Conservation (phyloP, 805 yeast genomes). For the Ogataea parapolymorpha region DNA sequence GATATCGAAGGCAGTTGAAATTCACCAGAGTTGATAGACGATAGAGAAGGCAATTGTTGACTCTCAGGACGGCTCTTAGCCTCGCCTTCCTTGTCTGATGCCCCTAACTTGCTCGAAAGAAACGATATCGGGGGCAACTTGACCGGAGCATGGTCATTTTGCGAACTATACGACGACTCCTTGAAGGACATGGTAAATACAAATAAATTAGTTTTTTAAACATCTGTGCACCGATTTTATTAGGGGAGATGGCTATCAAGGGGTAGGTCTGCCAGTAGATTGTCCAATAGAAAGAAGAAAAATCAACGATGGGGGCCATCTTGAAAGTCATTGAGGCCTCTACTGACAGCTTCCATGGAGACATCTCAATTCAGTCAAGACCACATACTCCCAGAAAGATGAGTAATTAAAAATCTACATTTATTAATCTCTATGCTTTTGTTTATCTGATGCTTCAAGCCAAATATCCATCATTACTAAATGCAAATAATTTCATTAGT, state of each 20-base stretch:
- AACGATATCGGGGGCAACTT: constrained; percentile 29
- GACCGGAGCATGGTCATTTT: constrained; percentile 17
- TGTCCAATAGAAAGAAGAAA: no score
- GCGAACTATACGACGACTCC: constrained; percentile 4
- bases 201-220: constrained; percentile 1
- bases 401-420: background rate
- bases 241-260: no score
- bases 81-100: constrained; percentile 6
- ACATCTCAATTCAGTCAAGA: no score
- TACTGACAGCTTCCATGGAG: no score
- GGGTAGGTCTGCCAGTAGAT: no score
- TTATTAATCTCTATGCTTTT: no score
- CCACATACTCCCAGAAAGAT: no score
- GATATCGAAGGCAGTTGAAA: constrained; percentile 15
- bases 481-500: constrained; percentile 26
- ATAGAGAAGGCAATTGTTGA: constrained; percentile 12
- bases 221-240: background rate
- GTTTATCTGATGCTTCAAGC: constrained; percentile 21
- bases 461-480: constrained; percentile 23
- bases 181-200: constrained; percentile 4
- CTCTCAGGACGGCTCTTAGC: background rate
- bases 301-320: no score
- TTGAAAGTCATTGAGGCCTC: no score
- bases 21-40: constrained; percentile 10
- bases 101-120: constrained; percentile 14